Evolutionary conservation across 179 eudicot genomes (phyloP).

Genomic region (Silene coronaria): DNA sequence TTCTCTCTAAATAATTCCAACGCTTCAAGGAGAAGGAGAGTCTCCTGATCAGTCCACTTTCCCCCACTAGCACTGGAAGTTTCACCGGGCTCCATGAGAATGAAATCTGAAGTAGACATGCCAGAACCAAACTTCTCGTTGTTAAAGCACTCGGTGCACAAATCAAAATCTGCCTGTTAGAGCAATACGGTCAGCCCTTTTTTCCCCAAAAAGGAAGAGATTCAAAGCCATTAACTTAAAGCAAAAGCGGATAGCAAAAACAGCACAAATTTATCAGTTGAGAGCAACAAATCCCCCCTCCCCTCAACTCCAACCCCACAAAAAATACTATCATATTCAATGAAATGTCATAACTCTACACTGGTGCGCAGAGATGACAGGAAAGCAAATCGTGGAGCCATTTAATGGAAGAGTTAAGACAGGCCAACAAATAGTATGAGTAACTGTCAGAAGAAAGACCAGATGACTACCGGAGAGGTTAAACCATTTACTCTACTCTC

Average conservation of each 20-base stretch:
- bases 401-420: not conserved
- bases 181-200: slow-evolving; percentile 27
- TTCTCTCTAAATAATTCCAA: slow-evolving; percentile 84
- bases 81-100: slow-evolving; percentile 95
- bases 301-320: no score
- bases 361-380: not conserved
- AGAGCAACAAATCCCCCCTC: not conserved
- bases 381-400: not conserved
- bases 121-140: slow-evolving; percentile 82
- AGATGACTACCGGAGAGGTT: not conserved
- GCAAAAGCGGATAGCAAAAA: not conserved
- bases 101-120: slow-evolving; percentile 89
- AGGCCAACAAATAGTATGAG: not conserved
- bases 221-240: not conserved
- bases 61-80: slow-evolving; percentile 88
- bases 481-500: not conserved
- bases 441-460: no score
- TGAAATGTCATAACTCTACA: not conserved
- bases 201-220: slow-evolving; percentile 1
- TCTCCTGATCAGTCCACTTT: slow-evolving; percentile 99
- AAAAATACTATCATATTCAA: not conserved
- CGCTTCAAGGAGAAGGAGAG: slow-evolving; percentile 94
- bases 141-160: slow-evolving; percentile 89
- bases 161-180: slow-evolving; percentile 95
- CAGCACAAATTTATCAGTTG: not conserved